Conservation (phyloP, 2,329 filamentous ascomycete species). For the Stachybotrys elegans region DNA sequence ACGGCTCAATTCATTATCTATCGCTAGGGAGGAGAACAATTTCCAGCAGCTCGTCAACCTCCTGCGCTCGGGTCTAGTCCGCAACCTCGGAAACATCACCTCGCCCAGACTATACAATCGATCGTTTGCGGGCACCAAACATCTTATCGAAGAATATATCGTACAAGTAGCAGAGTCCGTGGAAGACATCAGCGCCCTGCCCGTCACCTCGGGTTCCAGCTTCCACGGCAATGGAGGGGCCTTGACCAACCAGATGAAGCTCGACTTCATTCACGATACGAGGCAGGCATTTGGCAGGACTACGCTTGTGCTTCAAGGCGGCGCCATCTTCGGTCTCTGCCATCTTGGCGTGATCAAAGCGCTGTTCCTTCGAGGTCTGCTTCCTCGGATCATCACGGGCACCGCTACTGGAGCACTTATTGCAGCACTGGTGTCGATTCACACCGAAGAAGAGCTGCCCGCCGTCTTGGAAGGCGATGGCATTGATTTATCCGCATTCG, state of each 20-base stretch:
- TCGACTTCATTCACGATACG: conserved; percentile 82
- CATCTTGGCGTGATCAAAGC: conserved; percentile 90
- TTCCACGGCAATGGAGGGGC: conserved; percentile 28
- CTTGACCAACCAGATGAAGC: conserved; percentile 69
- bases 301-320: conserved; percentile 81
- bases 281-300: conserved; percentile 84
- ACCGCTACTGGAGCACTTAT: conserved; percentile 88
- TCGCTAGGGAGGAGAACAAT: conserved; percentile 65
- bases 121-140: conserved; percentile 83
- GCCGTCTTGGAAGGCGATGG: conserved; percentile 70
- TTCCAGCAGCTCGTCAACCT: conserved; percentile 72
- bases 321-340: conserved; percentile 85
- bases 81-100: conserved; percentile 90
- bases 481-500: conserved; percentile 79
- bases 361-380: conserved; percentile 69
- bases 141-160: conserved; percentile 87
- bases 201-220: conserved; percentile 42
- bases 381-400: conserved; percentile 87
- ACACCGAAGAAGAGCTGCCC: conserved; percentile 79
- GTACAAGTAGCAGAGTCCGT: conserved; percentile 77
- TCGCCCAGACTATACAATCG: conserved; percentile 76
- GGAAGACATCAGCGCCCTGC: conserved; percentile 65
- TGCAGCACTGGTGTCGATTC: conserved; percentile 80
- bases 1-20: conserved; percentile 65
- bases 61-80: conserved; percentile 70